Base-by-base conservation (phyloP, 2,329 filamentous ascomycete species). In the Clathrospora elynae region DNA sequence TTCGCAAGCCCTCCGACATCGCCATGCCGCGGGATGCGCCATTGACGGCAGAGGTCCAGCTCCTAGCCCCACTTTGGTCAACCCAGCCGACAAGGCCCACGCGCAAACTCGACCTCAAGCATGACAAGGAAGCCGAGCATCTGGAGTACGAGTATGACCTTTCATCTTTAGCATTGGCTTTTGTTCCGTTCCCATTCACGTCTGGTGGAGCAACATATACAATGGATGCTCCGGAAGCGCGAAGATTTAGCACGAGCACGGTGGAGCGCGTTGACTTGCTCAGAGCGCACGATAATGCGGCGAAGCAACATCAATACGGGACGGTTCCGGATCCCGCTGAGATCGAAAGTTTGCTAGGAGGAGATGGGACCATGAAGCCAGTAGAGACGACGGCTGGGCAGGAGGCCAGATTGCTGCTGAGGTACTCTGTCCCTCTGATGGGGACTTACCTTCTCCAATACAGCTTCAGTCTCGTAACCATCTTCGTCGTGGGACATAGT, bases 381-480 rank as follows among this genome's bases (percentile, higher is more conserved):
- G 20, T 64, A 18, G 32, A 45, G 3, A 68, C 64, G 11, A 65
- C 61, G 6, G 47, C 51, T 2, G 46, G 42, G 1, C 44, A 61
- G 14, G 67, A 70, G 41, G 62, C 64, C 4, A 70, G 39, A 47
- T 44, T 72, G 26, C 47, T 73, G 19, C 51, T 69, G 24, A 67
- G 64, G 46, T 77, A 77, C 54, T 77, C 76, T 0, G 44, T 74
- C 20, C 78, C 78, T 5, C 65, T 81, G 13, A 74, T 78, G 35
- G 64, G 74, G n/a, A 81, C 78, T 1, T 81, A 79, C 47, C 59
- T 81, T 1, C 67, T 81, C 4, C 77, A 81, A 49, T 81, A 80
- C 52, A 77, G 72, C 6, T 78, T 77, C 51, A 77, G 57, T 8
- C 64, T 80, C 22, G 73, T 78, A 40, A 78, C 76, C 1, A 78